Evolutionary conservation across 352 stramenopile species (phyloP), one percentile per base, ranked within the genome.

Genomic region (Blastocystis sp.): DNA sequence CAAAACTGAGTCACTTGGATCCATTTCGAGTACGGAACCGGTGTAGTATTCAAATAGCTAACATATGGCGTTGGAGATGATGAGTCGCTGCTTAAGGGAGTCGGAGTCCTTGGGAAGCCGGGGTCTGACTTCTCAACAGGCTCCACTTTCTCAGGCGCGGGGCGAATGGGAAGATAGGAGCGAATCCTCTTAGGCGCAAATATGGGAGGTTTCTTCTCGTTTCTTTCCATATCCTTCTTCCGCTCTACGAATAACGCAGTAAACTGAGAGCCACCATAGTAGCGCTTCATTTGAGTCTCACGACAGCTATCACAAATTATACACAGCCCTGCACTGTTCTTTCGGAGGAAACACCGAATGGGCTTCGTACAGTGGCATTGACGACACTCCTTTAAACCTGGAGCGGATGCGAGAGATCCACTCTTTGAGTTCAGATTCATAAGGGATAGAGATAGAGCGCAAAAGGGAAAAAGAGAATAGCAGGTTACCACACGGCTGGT

Each of bases 301-400:
- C 71, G 53, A 81, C 71, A 81, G 0, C 21, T 41, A 65, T 38
- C 66, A 53, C 71, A 81, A 66, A 81, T 81, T 66, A 81, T 81
- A 64, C 71, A 81, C 45, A 64, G 64, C 59, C 41, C 38, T 21
- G 43, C 52, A 28, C 43, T 81, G n/a, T 81, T 81, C 48, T 64
- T 62, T 21, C 71, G 23, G 45, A 62, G 28, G 66, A 81, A 81
- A 19, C 23, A 38, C 11, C 71, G 38, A 41, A 81, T 53, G 2
- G 71, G 71, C 59, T 81, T 81, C 5, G 45, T 81, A 28, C 71
- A 53, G 48, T 81, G 71, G 48, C 71, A 81, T 23, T 81, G 71
- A 34, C 71, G 17, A 45, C 71, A 81, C 21, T 48, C 38, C 71
- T 81, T 81, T 14, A 19, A 56, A 64, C 66, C 66, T 69, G 11